Conservation (phyloP, 2,329 filamentous ascomycete species). For the Nectriaceae sp. region DNA sequence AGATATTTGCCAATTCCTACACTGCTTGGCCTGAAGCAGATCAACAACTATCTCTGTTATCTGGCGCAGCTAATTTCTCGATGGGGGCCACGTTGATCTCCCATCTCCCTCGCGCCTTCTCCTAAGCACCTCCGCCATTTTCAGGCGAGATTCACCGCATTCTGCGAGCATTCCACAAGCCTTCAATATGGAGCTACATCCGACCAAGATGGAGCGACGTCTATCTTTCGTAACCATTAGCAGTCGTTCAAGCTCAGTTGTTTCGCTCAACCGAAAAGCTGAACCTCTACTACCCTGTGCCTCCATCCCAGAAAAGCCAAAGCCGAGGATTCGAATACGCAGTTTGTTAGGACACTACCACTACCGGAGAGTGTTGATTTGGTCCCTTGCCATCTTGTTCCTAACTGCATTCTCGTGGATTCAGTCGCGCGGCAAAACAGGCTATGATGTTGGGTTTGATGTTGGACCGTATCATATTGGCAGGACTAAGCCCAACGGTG, state of each 20-base stretch:
- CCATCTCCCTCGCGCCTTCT: too few species aligned
- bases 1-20: too few species aligned
- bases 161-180: too few species aligned
- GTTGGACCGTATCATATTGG: conserved; percentile 23
- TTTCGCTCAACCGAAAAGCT: conserved; percentile 31
- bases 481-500: conserved; percentile 22
- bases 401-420: too few species aligned
- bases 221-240: conserved; percentile 36
- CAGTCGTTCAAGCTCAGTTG: conserved; percentile 37
- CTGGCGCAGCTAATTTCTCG: too few species aligned
- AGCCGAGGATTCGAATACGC: conserved; percentile 42
- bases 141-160: too few species aligned
- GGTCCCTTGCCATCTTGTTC: conserved; percentile 46
- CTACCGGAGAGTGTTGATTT: conserved; percentile 54
- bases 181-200: too few species aligned
- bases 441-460: conserved; percentile 24
- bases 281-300: conserved; percentile 37
- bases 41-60: too few species aligned
- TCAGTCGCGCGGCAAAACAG: too few species aligned
- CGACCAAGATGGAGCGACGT: conserved; percentile 33
- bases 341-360: conserved; percentile 53
- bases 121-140: too few species aligned
- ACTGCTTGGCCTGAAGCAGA: too few species aligned
- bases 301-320: conserved; percentile 35
- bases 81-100: too few species aligned